These are phyloP conservation scores for Sugiyamaella valdiviana DNA, from an alignment of 805 yeast genomes.

Conservation along the genomic window DNA sequence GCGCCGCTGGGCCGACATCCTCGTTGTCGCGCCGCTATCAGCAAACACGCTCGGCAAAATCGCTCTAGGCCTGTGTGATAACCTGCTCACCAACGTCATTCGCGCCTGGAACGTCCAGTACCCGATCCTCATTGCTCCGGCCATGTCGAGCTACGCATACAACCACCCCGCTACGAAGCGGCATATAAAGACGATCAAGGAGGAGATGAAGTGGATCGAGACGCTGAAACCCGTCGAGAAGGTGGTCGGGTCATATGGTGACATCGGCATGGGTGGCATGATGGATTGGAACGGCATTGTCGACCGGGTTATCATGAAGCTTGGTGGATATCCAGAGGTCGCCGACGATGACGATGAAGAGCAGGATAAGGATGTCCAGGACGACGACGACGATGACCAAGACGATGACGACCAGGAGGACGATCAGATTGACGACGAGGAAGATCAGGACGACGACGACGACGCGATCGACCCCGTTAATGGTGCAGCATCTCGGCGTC, in stretches of 20 bases:
- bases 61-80: slow-evolving; percentile 87
- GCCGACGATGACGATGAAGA: slow-evolving; percentile 46
- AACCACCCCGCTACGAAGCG: slow-evolving; percentile 82
- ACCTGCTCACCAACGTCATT: slow-evolving; percentile 79
- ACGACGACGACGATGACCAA: slow-evolving; percentile 28
- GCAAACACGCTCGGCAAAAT: slow-evolving; percentile 90
- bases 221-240: slow-evolving; percentile 92
- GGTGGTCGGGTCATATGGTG: slow-evolving; percentile 88
- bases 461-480: slow-evolving; percentile 1
- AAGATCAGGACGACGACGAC: slow-evolving; percentile 26
- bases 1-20: slow-evolving; percentile 93
- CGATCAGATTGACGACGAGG: slow-evolving; percentile 43
- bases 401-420: slow-evolving; percentile 35
- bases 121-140: slow-evolving; percentile 88
- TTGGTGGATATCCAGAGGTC: slow-evolving; percentile 56
- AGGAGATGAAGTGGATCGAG: slow-evolving; percentile 94
- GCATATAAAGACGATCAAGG: slow-evolving; percentile 67
- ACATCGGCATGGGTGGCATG: slow-evolving; percentile 99
- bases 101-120: slow-evolving; percentile 93
- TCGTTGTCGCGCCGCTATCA: slow-evolving; percentile 88
- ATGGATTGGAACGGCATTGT: slow-evolving; percentile 95
- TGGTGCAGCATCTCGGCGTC: not conserved
- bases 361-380: slow-evolving; percentile 37
- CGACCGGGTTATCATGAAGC: slow-evolving; percentile 68
- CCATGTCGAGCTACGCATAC: slow-evolving; percentile 91